These are phyloP conservation scores for Boeremia lycopersici DNA, from an alignment of 2,329 filamentous ascomycete species.

Conservation along the genomic window DNA sequence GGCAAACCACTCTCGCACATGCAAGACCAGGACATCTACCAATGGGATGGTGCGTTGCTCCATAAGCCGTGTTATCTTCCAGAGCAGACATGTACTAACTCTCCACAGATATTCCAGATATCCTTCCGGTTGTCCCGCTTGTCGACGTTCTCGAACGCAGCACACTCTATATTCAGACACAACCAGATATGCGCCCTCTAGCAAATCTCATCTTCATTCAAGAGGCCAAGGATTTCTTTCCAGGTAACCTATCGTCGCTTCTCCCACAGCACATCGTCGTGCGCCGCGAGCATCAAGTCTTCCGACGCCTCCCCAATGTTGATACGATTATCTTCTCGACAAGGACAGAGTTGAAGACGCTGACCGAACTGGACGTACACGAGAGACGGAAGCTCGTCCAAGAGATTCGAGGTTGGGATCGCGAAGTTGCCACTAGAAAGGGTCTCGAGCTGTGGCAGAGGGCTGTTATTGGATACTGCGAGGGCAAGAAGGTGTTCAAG, in stretches of 20 bases:
- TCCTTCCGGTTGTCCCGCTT: conserved; percentile 17
- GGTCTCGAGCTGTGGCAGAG: conserved; percentile 2
- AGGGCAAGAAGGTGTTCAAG: not conserved
- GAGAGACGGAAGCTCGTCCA: conserved; percentile 19
- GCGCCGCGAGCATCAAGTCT: conserved; percentile 58
- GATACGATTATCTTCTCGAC: conserved; percentile 58
- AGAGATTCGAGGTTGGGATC: conserved; percentile 33
- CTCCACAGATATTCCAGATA: conserved; percentile 20
- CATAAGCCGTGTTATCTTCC: conserved; percentile 19
- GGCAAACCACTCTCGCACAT: conserved; percentile 57
- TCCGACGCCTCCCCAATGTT: conserved; percentile 53
- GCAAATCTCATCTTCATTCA: conserved; percentile 54
- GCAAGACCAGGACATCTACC: conserved; percentile 52
- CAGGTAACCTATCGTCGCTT: conserved; percentile 32
- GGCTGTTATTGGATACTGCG: conserved; percentile 3
- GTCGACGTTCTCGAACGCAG: conserved; percentile 56
- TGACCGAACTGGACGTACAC: conserved; percentile 19
- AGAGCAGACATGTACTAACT: conserved; percentile 19
- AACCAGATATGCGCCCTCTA: conserved; percentile 43
- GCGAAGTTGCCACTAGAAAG: not conserved
- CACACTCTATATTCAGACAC: conserved; percentile 59
- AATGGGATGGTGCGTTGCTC: conserved; percentile 58
- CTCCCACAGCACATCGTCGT: conserved; percentile 51
- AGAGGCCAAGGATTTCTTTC: conserved; percentile 46
- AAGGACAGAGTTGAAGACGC: conserved; percentile 52